These are phyloP conservation scores for Saccharomycopsis sp. DNA, from an alignment of 805 yeast genomes.

Conservation along the genomic window DNA sequence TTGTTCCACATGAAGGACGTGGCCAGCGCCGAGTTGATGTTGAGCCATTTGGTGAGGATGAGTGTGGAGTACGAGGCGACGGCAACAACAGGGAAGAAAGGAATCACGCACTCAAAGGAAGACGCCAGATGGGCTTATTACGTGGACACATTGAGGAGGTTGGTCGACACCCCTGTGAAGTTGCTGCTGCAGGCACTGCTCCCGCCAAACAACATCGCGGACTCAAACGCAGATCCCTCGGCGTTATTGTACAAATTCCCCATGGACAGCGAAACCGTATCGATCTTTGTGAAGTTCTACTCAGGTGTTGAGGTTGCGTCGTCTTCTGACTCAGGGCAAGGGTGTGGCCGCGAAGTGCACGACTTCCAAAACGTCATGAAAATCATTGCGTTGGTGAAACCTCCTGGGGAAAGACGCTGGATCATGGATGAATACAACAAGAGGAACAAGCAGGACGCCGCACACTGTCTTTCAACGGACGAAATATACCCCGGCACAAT, in stretches of 20 bases:
- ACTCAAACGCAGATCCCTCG: background rate
- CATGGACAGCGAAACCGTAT: background rate
- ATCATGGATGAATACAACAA: background rate
- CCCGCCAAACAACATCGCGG: too few species aligned
- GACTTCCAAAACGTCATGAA: background rate
- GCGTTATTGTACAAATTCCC: background rate
- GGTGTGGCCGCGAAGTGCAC: too few species aligned
- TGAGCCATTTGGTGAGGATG: background rate
- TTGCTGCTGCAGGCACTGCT: too few species aligned
- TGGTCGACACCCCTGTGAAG: background rate
- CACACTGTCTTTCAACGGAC: too few species aligned
- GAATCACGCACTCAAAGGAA: too few species aligned
- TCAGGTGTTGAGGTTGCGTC: background rate
- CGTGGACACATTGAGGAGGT: background rate
- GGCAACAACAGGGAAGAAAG: too few species aligned
- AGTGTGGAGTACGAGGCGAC: background rate
- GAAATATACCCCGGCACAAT: too few species aligned
- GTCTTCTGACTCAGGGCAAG: too few species aligned
- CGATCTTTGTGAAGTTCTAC: background rate
- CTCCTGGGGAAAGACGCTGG: background rate
- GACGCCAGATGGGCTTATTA: background rate
- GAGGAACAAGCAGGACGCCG: background rate
- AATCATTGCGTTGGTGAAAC: background rate
- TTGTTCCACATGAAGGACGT: background rate
- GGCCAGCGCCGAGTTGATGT: background rate